Base-by-base conservation (phyloP, 2,329 filamentous ascomycete genomes). In the Hymenoscyphus fraxineus region DNA sequence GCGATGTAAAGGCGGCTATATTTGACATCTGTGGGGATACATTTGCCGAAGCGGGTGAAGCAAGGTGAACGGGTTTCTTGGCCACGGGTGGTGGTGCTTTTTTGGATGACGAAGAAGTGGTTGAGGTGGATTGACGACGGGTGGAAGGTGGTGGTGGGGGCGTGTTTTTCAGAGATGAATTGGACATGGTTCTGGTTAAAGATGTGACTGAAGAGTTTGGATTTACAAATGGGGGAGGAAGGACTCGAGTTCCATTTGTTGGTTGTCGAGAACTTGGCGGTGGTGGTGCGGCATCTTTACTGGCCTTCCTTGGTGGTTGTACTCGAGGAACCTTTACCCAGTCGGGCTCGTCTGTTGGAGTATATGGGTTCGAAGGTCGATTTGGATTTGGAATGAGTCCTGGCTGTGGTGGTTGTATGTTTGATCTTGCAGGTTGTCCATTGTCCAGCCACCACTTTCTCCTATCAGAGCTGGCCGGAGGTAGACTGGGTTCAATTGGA, bases 331-430 rank as follows among this genome's bases (percentile, higher is more conserved):
- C 80, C 3, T 83, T 83, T 54, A 96, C 86, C 95, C 95, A 98
- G 72, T 97, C 93, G 10, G 89, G 85, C 75, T 96, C 91, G 39
- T 88, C 83, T 1, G 85, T 88, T 0, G 84, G 80, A 1, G 83
- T 83, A 75, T 96, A 98, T 0, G 95, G 95, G 72, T 98, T 98
- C 0, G 90, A 86, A 13, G 87, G 85, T 58, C 91, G 85, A 39
- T 86, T 83, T 1, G 89, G 86, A 74, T 97, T 97, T 27, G 91
- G 83, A 2, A 87, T 79, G 71, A 87, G 82, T 12, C 84, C 81
- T 9, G 81, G 79, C 47, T 83, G 82, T 0, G 92, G 90, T 9
- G 91, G 86, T 65, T 83, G 81, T 44, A 96, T 79, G 16, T 83
- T 83, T 6, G 92, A 93, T 68, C 89, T 88, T 13, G 91, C 93